Evolutionary conservation across 2,329 filamentous ascomycete species (phyloP), one percentile per base, ranked within the genome.

Genomic region (Alternaria arborescens): DNA sequence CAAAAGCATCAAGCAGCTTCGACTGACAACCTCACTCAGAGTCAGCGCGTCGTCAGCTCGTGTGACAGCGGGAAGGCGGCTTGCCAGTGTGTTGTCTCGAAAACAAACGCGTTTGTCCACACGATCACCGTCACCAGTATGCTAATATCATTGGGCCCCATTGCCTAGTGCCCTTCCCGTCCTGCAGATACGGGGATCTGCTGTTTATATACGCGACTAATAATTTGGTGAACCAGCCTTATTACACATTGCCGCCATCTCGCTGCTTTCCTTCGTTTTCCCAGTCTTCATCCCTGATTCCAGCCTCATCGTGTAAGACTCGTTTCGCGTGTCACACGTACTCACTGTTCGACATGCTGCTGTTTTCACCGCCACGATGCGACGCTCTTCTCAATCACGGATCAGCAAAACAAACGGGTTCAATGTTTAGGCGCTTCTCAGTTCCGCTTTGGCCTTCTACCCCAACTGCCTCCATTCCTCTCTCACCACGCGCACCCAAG

Each of bases 281-380:
- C 40, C 43, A 43, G 18, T 30, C 43, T 28, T 32, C 22, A 34
- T 40, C 51, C 38, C 55, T 60, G 34, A 47, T 56, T 32, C 28
- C 41, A 36, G 42, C 59, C 50, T 52, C 44, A 34, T 47, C 42
- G 34, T 38, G 38, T 51, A 59, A 51, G 14, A 18, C 14, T 56
- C 58, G 44, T 48, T 48, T 51, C 32, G 41, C 55, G 55, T 32
- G 41, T 65, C 51, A 63, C 57, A 64, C 64, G 38, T 28, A 24
- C n/a, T 36, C 46, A 36, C 32, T 67, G 58, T 66, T 61, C 57
- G 65, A 61, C 53, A 72, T 72, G 70, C 67, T 72, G 53, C 64
- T 71, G 41, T 66, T 72, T 55, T 70, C 67, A 61, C 57, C 64
- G 51, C 64, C 66, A 46, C 61, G 64, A 68, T 70, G 65, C 55